Percentiles rank a stretch among this genome's conserved stretches.
Evolutionary conservation across 495 filamentous ascomycete species (phyloP).

Genomic region (Venustampulla echinocandica): DNA sequence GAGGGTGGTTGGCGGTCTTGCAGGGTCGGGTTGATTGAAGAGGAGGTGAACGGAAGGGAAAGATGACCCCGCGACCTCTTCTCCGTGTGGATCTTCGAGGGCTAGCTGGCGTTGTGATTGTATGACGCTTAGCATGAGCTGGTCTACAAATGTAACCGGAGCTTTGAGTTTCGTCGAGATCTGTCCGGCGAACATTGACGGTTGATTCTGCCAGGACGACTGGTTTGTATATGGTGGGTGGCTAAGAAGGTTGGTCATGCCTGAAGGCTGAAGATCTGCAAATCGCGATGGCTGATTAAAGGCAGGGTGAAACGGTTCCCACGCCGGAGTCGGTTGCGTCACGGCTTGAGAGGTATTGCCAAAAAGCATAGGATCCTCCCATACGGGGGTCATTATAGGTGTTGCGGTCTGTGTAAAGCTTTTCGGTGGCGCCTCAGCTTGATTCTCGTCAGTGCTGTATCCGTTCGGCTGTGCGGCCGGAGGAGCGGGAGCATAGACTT

Average conservation of each 20-base stretch:
- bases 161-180: constrained; percentile 20
- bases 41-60: constrained; percentile 22
- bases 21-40: constrained; percentile 14
- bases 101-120: constrained; percentile 21
- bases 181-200: constrained; percentile 21
- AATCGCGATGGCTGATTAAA: constrained; percentile 20
- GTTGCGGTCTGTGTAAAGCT: constrained; percentile 14
- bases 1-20: constrained; percentile 13
- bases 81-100: constrained; percentile 7
- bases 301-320: constrained; percentile 22
- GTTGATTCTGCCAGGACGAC: constrained; percentile 21
- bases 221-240: constrained; percentile 6
- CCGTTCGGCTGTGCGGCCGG: too few species aligned
- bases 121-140: constrained; percentile 19
- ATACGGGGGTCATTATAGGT: constrained; percentile 10
- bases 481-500: too few species aligned
- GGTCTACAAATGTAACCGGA: constrained; percentile 18
- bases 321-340: constrained; percentile 11
- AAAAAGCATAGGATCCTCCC: constrained; percentile 18
- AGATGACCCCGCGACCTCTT: constrained; percentile 12
- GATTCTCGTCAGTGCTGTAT: constrained; percentile 2
- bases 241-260: constrained; percentile 12
- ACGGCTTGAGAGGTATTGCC: constrained; percentile 7
- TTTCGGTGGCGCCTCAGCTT: constrained; percentile 10
- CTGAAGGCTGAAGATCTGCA: constrained; percentile 14